Conservation (phyloP, 2,329 filamentous ascomycete genomes). For the Ilyonectria sp. region DNA sequence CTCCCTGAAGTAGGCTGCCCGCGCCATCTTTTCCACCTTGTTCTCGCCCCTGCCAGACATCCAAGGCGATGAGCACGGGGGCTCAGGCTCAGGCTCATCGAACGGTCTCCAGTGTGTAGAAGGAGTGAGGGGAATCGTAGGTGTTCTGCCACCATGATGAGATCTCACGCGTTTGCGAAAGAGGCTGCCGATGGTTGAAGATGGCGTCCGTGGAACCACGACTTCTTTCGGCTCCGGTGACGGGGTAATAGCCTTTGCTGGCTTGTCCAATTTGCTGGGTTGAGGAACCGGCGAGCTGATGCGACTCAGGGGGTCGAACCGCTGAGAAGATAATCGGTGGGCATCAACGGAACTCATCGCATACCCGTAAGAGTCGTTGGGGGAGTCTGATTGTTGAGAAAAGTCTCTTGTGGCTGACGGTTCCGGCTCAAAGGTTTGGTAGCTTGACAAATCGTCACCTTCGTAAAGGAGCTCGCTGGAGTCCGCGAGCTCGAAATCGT, state of each 20-base stretch:
- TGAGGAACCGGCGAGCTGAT: slow-evolving; percentile 15
- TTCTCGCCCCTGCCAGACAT: slow-evolving; percentile 38
- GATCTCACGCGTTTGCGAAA: slow-evolving; percentile 47
- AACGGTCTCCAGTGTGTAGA: slow-evolving; percentile 47
- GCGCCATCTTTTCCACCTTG: slow-evolving; percentile 36
- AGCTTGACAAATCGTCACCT: background rate
- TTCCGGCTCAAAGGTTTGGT: slow-evolving; percentile 1
- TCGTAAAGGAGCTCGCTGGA: too few species aligned
- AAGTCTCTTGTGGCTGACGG: slow-evolving; percentile 30
- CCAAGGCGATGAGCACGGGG: slow-evolving; percentile 45
- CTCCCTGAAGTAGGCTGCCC: slow-evolving; percentile 43
- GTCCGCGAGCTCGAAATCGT: background rate
- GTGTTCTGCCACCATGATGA: slow-evolving; percentile 36
- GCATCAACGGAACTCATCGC: slow-evolving; percentile 22
- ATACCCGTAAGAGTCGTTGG: slow-evolving; percentile 17
- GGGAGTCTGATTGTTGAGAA: slow-evolving; percentile 21
- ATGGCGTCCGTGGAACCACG: slow-evolving; percentile 36
- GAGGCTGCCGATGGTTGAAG: slow-evolving; percentile 43
- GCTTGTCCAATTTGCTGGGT: background rate
- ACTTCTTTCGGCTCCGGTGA: slow-evolving; percentile 17
- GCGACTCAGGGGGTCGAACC: slow-evolving; percentile 25
- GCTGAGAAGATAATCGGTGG: slow-evolving; percentile 29
- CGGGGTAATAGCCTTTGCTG: slow-evolving; percentile 5
- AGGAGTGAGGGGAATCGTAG: slow-evolving; percentile 40
- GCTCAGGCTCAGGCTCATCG: slow-evolving; percentile 36